These are phyloP conservation scores for Pulveroboletus ravenelii DNA, from an alignment of 768 basidiomycete genomes.

Conservation along the genomic window DNA sequence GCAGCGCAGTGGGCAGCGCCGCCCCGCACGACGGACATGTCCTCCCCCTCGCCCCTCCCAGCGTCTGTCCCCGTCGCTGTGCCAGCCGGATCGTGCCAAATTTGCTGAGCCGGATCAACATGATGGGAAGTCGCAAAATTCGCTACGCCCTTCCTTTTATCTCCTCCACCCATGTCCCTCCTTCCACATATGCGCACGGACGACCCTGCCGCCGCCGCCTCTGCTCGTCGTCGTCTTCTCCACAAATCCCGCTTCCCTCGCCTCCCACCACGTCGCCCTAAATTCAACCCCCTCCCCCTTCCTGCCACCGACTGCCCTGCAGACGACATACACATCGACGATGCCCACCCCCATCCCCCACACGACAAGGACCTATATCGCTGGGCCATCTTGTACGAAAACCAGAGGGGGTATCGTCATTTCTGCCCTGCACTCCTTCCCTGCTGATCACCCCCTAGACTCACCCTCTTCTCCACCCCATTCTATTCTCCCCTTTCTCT, in stretches of 20 bases:
- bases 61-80: constrained; percentile 14
- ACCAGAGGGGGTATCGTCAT: constrained; percentile 67
- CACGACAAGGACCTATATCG: constrained; percentile 52
- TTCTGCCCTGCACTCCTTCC: neutral
- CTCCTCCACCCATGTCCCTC: constrained; percentile 20
- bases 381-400: constrained; percentile 80
- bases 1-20: constrained; percentile 57
- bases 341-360: constrained; percentile 16
- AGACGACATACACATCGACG: constrained; percentile 32
- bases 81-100: constrained; percentile 6
- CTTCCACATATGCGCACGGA: constrained; percentile 39
- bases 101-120: constrained; percentile 14
- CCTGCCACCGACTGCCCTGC: neutral
- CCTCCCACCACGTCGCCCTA: constrained; percentile 25
- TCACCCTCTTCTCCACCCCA: constrained; percentile 67
- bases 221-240: constrained; percentile 44
- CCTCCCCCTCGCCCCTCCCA: constrained; percentile 8
- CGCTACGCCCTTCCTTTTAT: neutral
- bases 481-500: constrained; percentile 69
- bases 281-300: neutral
- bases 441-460: constrained; percentile 30
- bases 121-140: constrained; percentile 1
- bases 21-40: constrained; percentile 61
- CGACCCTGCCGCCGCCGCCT: constrained; percentile 39
- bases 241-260: constrained; percentile 32